Evolutionary conservation across 495 filamentous ascomycete species (phyloP).

Genomic region (Talaromyces adpressus): DNA sequence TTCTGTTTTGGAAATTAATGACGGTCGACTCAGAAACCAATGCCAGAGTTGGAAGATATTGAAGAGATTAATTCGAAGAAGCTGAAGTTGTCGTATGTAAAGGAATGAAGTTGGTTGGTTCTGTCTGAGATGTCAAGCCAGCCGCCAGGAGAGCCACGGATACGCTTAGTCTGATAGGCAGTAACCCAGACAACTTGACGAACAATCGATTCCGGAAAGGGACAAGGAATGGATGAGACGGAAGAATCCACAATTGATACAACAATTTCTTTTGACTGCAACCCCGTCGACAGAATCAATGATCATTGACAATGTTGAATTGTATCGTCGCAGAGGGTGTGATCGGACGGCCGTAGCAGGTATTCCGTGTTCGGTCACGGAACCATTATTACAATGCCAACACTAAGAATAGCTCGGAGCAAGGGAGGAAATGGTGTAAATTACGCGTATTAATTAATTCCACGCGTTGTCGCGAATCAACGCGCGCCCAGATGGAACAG

Average conservation of each 20-base stretch:
- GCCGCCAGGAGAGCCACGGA: background rate
- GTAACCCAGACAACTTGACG: background rate
- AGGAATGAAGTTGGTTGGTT: background rate
- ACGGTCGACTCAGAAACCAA: background rate
- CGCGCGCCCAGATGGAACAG: background rate
- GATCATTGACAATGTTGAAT: background rate
- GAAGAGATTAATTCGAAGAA: background rate
- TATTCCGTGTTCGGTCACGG: background rate
- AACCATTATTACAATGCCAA: background rate
- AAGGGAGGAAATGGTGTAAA: background rate
- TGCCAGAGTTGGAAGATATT: background rate
- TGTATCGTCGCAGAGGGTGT: constrained; percentile 4
- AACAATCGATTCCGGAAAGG: background rate
- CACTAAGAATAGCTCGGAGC: background rate
- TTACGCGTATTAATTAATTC: background rate
- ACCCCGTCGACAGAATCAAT: background rate
- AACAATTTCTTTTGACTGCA: background rate
- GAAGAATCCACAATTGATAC: background rate
- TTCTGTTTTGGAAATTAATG: background rate
- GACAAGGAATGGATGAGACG: background rate
- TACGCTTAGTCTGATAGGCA: background rate
- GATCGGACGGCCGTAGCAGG: background rate
- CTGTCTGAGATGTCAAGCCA: background rate
- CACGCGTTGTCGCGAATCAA: background rate
- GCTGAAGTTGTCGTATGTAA: background rate